Evolutionary conservation across 129 eudicot genomes (phyloP).

Genomic region (Arctium minus): DNA sequence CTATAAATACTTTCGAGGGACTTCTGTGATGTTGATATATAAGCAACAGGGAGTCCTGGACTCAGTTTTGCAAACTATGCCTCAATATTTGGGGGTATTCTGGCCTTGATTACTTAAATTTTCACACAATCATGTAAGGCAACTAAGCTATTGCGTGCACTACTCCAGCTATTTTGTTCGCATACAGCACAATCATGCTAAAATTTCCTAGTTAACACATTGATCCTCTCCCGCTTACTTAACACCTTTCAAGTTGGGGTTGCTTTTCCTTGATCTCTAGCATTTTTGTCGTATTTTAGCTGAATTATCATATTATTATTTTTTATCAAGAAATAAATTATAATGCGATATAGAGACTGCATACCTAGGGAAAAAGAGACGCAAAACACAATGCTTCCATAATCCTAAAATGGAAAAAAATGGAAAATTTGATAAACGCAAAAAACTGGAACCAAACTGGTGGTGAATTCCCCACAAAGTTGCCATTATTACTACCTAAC

Average conservation of each 20-base stretch:
- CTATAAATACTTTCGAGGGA: background rate
- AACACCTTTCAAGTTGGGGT: background rate
- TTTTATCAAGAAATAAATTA: background rate
- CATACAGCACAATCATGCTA: background rate
- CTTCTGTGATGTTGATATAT: background rate
- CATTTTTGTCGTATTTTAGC: background rate
- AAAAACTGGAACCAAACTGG: background rate
- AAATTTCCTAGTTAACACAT: background rate
- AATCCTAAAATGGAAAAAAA: background rate
- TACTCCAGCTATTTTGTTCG: background rate
- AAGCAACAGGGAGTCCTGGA: background rate
- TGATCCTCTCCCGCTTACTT: background rate
- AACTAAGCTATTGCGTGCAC: background rate
- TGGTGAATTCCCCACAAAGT: background rate
- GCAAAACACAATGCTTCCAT: background rate
- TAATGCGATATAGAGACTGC: background rate
- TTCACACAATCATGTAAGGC: background rate
- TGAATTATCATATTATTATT: background rate
- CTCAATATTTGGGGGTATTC: background rate
- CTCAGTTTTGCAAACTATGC: background rate
- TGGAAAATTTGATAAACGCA: background rate
- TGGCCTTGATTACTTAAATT: background rate
- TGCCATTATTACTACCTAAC: background rate
- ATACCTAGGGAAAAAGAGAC: background rate
- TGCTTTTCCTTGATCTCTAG: background rate